Evolutionary conservation across 164 flowering plant species (phyloP).

Genomic region (Malania oleifera): DNA sequence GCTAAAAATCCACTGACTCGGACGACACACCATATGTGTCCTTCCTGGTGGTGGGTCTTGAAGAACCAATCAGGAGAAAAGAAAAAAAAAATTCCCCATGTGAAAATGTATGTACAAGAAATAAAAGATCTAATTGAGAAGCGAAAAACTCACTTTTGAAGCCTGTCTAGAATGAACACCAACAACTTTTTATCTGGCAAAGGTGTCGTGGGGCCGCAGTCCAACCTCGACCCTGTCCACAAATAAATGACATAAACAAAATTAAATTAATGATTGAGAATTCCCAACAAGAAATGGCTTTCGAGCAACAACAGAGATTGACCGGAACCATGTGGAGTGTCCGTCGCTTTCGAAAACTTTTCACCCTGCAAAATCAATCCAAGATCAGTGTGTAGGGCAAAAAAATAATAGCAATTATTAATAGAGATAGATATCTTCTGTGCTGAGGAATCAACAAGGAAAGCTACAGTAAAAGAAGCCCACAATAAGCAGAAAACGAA

Average conservation of each 20-base stretch:
- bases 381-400: conserved; percentile 6
- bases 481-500: conserved; percentile 6
- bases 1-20: too few relatives aligned
- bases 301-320: conserved; percentile 7
- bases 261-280: conserved; percentile 4
- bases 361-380: conserved; percentile 42
- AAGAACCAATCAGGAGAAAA: background rate
- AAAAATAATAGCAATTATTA: background rate
- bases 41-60: too few relatives aligned
- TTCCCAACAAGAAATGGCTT: conserved; percentile 7
- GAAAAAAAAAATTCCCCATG: background rate
- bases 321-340: conserved; percentile 41
- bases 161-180: conserved; percentile 86
- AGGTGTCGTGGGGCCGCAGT: conserved; percentile 72
- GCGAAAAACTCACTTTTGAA: conserved; percentile 64
- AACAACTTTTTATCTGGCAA: conserved; percentile 89
- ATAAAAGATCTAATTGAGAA: conserved; percentile 11
- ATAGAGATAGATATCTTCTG: background rate
- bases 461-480: conserved; percentile 12
- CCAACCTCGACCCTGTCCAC: conserved; percentile 57
- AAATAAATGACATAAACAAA: conserved; percentile 19
- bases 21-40: too few relatives aligned
- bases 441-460: conserved; percentile 6
- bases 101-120: background rate
- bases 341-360: conserved; percentile 56